A percentile compares a stretch with the other conserved stretches of the same genome.
Evolutionary conservation across 257 asterid species (phyloP).

Genomic region (Plantago elongata): DNA sequence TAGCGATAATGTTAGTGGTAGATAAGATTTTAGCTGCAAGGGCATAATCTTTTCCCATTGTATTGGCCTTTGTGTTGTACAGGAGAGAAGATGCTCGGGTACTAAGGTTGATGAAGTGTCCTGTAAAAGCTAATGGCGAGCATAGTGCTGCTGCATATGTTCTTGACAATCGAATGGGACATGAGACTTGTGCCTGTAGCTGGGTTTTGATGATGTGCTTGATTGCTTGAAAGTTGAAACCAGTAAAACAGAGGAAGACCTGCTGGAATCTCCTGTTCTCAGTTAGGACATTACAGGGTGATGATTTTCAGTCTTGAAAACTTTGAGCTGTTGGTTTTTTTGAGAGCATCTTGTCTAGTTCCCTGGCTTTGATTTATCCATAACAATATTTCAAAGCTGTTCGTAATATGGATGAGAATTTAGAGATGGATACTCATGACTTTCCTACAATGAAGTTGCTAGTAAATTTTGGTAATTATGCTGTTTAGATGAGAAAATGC

Average conservation of each 20-base stretch:
- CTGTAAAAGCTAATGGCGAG: constrained; percentile 29
- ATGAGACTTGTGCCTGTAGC: constrained; percentile 29
- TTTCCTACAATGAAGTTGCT: no score
- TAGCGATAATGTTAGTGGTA: constrained; percentile 55
- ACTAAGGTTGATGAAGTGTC: constrained; percentile 41
- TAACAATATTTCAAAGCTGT: background rate
- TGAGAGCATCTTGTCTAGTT: background rate
- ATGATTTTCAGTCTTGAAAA: constrained; percentile 17
- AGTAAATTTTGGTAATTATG: no score
- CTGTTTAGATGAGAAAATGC: no score
- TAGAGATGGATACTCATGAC: no score
- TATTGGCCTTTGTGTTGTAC: constrained; percentile 78
- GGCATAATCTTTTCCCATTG: constrained; percentile 61
- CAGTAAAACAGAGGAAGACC: constrained; percentile 22
- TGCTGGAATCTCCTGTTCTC: constrained; percentile 22
- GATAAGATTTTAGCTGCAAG: constrained; percentile 45
- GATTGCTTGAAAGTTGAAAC: no score
- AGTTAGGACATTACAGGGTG: constrained; percentile 20
- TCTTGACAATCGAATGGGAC: constrained; percentile 31
- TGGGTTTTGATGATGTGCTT: constrained; percentile 23
- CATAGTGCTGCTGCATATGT: constrained; percentile 29
- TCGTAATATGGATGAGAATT: no score
- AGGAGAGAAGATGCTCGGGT: constrained; percentile 56
- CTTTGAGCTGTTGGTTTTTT: constrained; percentile 21
- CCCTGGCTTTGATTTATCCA: constrained; percentile 3